phyloP scores from a whole-genome alignment of 2,329 filamentous ascomycete species.

The Calonectria ilicicola region DNA sequence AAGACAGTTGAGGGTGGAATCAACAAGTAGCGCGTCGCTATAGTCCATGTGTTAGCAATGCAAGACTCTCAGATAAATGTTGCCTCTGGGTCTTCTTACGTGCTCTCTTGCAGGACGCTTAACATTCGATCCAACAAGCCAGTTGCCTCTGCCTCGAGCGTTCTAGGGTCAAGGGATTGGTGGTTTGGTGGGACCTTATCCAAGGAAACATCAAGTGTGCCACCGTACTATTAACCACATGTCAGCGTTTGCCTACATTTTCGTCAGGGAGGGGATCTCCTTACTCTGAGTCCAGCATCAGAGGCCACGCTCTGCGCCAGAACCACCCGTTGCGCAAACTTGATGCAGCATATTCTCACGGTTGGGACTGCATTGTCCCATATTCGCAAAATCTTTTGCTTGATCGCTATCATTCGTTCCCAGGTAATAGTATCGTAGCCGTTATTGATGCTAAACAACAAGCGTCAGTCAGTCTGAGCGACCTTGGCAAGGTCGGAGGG shows the following conservation, averaged over 20 bases:
- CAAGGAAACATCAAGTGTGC: slow-evolving; percentile 81
- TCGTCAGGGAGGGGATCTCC: background rate
- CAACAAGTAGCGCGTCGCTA: slow-evolving; percentile 89
- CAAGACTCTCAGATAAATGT: background rate
- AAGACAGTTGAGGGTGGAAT: slow-evolving; percentile 90
- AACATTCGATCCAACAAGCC: slow-evolving; percentile 92
- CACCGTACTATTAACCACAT: slow-evolving; percentile 52
- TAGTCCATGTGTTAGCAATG: slow-evolving; percentile 18
- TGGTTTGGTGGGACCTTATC: slow-evolving; percentile 88
- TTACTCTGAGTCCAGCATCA: slow-evolving; percentile 84
- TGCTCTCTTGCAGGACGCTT: slow-evolving; percentile 85
- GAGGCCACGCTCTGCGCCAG: slow-evolving; percentile 90
- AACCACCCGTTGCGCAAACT: slow-evolving; percentile 94
- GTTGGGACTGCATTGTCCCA: slow-evolving; percentile 86
- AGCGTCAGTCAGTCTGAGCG: slow-evolving; percentile 44
- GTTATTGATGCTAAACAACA: slow-evolving; percentile 79
- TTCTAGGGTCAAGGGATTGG: slow-evolving; percentile 80
- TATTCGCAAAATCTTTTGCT: slow-evolving; percentile 86
- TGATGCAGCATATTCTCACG: slow-evolving; percentile 93
- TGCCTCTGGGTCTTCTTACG: slow-evolving; percentile 63
- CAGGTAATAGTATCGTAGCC: slow-evolving; percentile 84
- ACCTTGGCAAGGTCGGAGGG: slow-evolving; percentile 28
- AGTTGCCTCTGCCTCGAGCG: slow-evolving; percentile 91
- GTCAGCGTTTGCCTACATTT: slow-evolving; percentile 22
- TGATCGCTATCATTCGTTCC: slow-evolving; percentile 90